These are phyloP conservation scores for Mucor piriformis DNA, from an alignment of 371 early-diverging fungal genomes.

Conservation along the genomic window DNA sequence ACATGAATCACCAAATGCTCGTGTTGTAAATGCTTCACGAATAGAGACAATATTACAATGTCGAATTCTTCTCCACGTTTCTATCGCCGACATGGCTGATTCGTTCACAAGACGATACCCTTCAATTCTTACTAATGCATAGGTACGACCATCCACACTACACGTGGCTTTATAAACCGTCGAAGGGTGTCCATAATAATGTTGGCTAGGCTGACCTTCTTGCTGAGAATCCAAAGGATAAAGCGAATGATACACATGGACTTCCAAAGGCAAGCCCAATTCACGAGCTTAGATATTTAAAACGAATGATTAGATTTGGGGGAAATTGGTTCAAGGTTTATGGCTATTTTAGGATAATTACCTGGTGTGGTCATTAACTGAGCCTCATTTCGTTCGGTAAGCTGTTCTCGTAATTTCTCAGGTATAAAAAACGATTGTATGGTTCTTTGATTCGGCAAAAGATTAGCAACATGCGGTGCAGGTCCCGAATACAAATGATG, in stretches of 20 bases:
- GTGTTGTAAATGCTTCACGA: conserved; percentile 94
- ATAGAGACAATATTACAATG: conserved; percentile 87
- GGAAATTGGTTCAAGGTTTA: no score
- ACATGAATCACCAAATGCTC: conserved; percentile 94
- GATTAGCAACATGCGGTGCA: conserved; percentile 68
- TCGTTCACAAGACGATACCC: conserved; percentile 77
- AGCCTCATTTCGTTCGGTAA: conserved; percentile 77
- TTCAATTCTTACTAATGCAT: conserved; percentile 83
- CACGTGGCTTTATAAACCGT: conserved; percentile 85
- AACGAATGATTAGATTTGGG: no score
- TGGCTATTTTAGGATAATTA: no score
- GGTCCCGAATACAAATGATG: conserved; percentile 80
- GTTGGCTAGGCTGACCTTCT: conserved; percentile 31
- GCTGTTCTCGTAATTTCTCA: conserved; percentile 80
- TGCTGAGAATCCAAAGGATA: conserved; percentile 69
- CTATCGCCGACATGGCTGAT: conserved; percentile 78
- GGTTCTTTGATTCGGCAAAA: conserved; percentile 74
- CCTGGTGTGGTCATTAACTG: conserved; percentile 62
- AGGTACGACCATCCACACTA: conserved; percentile 81
- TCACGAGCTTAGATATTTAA: conserved; percentile 44
- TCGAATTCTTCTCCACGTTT: conserved; percentile 80
- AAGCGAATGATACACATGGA: conserved; percentile 65
- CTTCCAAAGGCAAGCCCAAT: conserved; percentile 59
- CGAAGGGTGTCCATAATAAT: conserved; percentile 76
- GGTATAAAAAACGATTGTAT: conserved; percentile 84